Evolutionary conservation across 2,329 filamentous ascomycete genomes (phyloP).

Genomic region (Beauveria sp.): DNA sequence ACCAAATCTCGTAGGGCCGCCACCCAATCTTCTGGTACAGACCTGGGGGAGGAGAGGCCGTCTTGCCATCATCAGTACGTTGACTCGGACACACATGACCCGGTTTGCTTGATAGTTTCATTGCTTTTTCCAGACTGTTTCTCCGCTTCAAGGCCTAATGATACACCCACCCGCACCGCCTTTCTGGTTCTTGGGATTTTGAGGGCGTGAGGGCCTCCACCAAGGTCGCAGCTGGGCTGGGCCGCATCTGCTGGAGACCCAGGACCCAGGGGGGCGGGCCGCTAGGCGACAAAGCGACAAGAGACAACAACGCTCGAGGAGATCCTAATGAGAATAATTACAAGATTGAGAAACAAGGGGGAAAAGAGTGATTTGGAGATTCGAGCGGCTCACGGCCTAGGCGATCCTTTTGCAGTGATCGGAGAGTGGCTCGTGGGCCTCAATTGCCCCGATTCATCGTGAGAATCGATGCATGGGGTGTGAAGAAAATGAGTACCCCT

Average conservation of each 20-base stretch:
- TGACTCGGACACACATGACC: neutral
- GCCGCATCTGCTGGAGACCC: neutral
- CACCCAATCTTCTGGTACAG: conserved; percentile 4
- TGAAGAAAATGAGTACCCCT: neutral
- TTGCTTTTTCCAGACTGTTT: neutral
- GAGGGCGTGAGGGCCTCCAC: neutral
- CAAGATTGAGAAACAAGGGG: neutral
- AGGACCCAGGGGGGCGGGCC: neutral
- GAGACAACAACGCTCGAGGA: conserved; percentile 2
- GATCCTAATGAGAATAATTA: neutral
- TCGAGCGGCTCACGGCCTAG: neutral
- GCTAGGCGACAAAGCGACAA: neutral
- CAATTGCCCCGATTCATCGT: neutral
- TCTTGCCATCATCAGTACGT: neutral
- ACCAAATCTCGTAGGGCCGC: neutral
- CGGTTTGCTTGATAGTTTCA: no score
- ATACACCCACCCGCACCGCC: neutral
- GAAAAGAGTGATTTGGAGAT: no score
- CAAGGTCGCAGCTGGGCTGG: neutral
- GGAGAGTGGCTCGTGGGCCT: neutral
- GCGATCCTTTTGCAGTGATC: neutral
- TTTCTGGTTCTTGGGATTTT: neutral
- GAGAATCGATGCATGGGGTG: neutral
- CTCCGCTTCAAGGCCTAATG: neutral
- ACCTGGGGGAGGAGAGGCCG: neutral